phyloP scores from a whole-genome alignment of 2,329 filamentous ascomycete species.

The Pyrenophora graminea region DNA sequence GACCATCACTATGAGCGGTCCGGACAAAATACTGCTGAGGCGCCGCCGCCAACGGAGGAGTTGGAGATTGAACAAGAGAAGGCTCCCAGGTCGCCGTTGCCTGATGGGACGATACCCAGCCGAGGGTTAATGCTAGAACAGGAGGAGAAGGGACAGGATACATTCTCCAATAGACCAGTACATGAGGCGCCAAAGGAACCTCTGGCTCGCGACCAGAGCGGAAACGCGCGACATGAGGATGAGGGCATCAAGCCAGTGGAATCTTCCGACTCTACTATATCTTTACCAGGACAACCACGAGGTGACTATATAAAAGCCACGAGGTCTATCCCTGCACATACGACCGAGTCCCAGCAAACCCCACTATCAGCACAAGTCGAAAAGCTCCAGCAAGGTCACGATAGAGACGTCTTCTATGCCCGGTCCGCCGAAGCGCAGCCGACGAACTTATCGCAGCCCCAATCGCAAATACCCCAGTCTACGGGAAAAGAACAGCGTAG shows the following conservation, averaged over 20 bases:
- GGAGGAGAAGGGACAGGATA: slow-evolving; percentile 41
- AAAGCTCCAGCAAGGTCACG: slow-evolving; percentile 43
- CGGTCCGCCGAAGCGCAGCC: slow-evolving; percentile 54
- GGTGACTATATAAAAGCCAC: slow-evolving; percentile 49
- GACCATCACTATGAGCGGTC: slow-evolving; percentile 57
- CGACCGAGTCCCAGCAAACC: slow-evolving; percentile 40
- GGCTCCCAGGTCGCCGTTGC: slow-evolving; percentile 50
- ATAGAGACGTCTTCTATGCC: slow-evolving; percentile 62
- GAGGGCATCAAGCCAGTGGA: slow-evolving; percentile 44
- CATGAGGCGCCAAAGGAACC: slow-evolving; percentile 46
- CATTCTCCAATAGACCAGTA: slow-evolving; percentile 35
- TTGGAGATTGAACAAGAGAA: slow-evolving; percentile 54
- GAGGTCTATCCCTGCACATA: slow-evolving; percentile 59
- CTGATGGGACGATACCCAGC: slow-evolving; percentile 57
- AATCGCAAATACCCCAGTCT: slow-evolving; percentile 60
- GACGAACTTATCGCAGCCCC: slow-evolving; percentile 58
- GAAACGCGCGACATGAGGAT: slow-evolving; percentile 15
- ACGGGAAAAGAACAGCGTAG: slow-evolving; percentile 53
- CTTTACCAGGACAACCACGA: slow-evolving; percentile 36
- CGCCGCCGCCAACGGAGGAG: slow-evolving; percentile 45
- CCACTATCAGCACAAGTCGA: slow-evolving; percentile 4
- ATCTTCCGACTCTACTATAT: slow-evolving; percentile 50
- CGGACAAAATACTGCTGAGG: slow-evolving; percentile 46
- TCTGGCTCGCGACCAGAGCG: slow-evolving; percentile 34
- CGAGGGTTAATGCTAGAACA: slow-evolving; percentile 38